phyloP scores from a whole-genome alignment of 371 early-diverging fungal species.

The Mortierella sp. region DNA sequence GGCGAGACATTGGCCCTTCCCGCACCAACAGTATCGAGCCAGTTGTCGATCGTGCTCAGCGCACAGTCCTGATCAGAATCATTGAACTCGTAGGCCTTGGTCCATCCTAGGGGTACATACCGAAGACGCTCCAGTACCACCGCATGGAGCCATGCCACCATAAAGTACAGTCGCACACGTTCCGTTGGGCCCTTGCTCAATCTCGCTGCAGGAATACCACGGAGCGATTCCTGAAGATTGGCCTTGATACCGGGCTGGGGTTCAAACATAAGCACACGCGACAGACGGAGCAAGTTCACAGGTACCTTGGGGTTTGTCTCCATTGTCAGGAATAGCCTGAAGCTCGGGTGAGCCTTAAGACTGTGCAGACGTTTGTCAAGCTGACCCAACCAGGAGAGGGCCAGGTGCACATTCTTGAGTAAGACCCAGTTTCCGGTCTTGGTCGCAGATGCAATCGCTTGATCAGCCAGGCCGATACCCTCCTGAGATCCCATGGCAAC shows the following conservation, averaged over 20 bases:
- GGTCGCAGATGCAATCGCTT: conserved; percentile 86
- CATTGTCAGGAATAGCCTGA: conserved; percentile 97
- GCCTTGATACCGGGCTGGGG: conserved; percentile 97
- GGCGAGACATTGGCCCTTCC: conserved; percentile 93
- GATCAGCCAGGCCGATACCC: conserved; percentile 92
- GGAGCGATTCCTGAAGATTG: conserved; percentile 87
- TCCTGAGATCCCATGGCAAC: conserved; percentile 99
- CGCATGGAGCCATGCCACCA: conserved; percentile 97
- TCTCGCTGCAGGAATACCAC: conserved; percentile 70
- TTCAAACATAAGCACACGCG: conserved; percentile 95
- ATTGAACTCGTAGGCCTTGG: conserved; percentile 96
- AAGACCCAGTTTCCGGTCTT: conserved; percentile 95
- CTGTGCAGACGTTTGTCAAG: conserved; percentile 94
- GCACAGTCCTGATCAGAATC: conserved; percentile 97
- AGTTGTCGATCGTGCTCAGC: conserved; percentile 87
- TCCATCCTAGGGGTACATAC: conserved; percentile 98
- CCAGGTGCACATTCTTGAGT: conserved; percentile 97
- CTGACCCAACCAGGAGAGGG: conserved; percentile 93
- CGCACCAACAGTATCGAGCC: conserved; percentile 85
- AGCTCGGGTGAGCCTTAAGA: conserved; percentile 83
- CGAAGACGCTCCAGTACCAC: conserved; percentile 95
- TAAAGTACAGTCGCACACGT: conserved; percentile 90
- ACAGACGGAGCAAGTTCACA: conserved; percentile 88
- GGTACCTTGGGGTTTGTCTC: conserved; percentile 98
- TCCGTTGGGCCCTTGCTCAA: conserved; percentile 84